Evolutionary conservation across 176 grass and related monocot species (phyloP), one percentile per base, ranked within the genome.

Genomic region (Neostapfia colusana): DNA sequence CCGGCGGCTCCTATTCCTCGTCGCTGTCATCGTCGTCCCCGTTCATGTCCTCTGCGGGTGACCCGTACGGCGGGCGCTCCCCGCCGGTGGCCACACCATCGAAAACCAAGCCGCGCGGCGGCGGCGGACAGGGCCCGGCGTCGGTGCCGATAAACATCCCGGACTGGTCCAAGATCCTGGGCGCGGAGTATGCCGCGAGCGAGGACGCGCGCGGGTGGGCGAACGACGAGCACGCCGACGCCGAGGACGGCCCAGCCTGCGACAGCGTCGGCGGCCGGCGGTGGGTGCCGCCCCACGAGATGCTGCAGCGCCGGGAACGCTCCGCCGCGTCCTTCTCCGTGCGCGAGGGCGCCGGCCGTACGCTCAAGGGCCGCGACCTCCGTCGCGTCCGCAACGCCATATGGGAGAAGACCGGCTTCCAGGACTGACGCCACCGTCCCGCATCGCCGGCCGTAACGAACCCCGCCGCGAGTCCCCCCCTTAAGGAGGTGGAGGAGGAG

Each of bases 341-440:
- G 42, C 92, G 93, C 21, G 96, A 92, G 76, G 96, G 96, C 48
- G 54, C 87, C 11, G 96, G 92, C 0, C 87, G 96, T 81, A 99
- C 96, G 17, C 92, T 95, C 54, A 99, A 99, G 77, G 96, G 92
- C 16, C 89, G 96, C 49, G 96, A 99, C 69, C 84, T 99, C 61
- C 91, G 92, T 51, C 92, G 96, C 59, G 87, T 99, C 60, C 92
- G 96, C 34, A 95, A 99, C 86, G 96, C 96, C 75, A 88, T 99
- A 79, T 99, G 92, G 96, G 89, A 92, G 80, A 95, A 95, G 77
- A 92, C 85, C 71, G 96, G 96, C 38, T 99, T 95, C 76, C 80
- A 92, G 81, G 96, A 99, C 79, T 98, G 65, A 97, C 31, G 31
- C 2, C 31, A 31, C 31, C 31, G 31, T 31, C 31, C 31, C 2